These are phyloP conservation scores for Venturia oleaginea DNA, from an alignment of 2,329 filamentous ascomycete genomes.

Conservation along the genomic window DNA sequence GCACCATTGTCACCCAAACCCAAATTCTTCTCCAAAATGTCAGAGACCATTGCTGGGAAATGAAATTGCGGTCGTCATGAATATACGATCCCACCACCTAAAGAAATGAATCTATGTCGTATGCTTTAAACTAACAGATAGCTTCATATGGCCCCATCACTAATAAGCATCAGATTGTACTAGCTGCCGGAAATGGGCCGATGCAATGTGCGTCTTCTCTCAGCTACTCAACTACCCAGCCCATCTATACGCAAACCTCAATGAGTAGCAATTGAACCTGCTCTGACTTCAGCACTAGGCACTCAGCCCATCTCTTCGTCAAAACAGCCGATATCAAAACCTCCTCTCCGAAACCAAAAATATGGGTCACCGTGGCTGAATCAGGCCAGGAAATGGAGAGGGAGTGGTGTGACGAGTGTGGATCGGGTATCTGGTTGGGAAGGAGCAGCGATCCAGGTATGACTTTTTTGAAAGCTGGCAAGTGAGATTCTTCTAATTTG, in stretches of 20 bases:
- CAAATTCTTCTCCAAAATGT: not conserved
- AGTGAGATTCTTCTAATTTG: not conserved
- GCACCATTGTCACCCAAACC: not conserved
- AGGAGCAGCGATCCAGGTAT: not conserved
- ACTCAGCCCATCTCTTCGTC: slow-evolving; percentile 7
- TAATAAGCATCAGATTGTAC: slow-evolving; percentile 1
- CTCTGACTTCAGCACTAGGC: not conserved
- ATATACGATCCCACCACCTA: slow-evolving; percentile 6
- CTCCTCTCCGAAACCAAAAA: not conserved
- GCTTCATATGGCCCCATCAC: not conserved
- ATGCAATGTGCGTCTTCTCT: not conserved
- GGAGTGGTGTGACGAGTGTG: slow-evolving; percentile 6
- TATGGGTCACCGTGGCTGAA: not conserved
- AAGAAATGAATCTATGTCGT: slow-evolving; percentile 8
- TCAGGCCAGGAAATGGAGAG: slow-evolving; percentile 7
- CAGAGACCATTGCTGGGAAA: not conserved
- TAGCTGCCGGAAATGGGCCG: slow-evolving; percentile 4
- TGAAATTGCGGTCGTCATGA: slow-evolving; percentile 6
- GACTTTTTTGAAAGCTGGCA: slow-evolving; percentile 2
- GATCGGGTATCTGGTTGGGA: not conserved
- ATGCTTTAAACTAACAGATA: not conserved
- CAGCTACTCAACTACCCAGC: not conserved
- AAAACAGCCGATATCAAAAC: slow-evolving; percentile 1
- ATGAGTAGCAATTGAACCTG: not conserved
- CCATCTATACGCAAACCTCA: not conserved